Evolutionary conservation across 257 asterid genomes (phyloP).

Genomic region (Craterostigma plantagineum): DNA sequence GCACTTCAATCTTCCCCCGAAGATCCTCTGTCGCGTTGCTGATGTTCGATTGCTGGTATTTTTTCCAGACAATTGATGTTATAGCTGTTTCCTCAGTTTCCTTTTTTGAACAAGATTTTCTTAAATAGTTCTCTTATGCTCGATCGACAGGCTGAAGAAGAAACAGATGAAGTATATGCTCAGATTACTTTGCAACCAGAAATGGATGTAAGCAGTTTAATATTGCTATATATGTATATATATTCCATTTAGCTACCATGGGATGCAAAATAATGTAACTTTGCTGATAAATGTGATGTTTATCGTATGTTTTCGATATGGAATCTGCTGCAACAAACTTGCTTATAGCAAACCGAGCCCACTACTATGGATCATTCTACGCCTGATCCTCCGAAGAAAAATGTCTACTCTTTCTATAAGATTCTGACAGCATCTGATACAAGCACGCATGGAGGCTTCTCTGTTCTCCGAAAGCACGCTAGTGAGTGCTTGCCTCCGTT

Average conservation of each 20-base stretch:
- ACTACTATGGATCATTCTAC: slow-evolving; percentile 29
- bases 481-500: slow-evolving; percentile 73
- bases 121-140: not conserved
- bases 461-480: slow-evolving; percentile 83
- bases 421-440: slow-evolving; percentile 85
- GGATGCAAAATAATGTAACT: too few relatives aligned
- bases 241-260: not conserved
- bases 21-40: slow-evolving; percentile 59
- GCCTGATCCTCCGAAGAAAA: slow-evolving; percentile 36
- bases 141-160: slow-evolving; percentile 44
- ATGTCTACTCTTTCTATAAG: slow-evolving; percentile 47
- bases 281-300: too few relatives aligned
- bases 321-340: not conserved
- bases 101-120: not conserved
- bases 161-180: slow-evolving; percentile 76
- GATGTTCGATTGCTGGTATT: slow-evolving; percentile 39
- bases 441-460: slow-evolving; percentile 89
- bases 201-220: slow-evolving; percentile 29
- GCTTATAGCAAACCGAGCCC: slow-evolving; percentile 54
- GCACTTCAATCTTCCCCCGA: slow-evolving; percentile 47
- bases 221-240: not conserved
- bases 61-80: slow-evolving; percentile 6
- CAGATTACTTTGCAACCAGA: slow-evolving; percentile 71
- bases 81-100: not conserved
- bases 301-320: too few relatives aligned